These are phyloP conservation scores for Nakazawaea sp. DNA, from an alignment of 805 yeast genomes.

Conservation along the genomic window DNA sequence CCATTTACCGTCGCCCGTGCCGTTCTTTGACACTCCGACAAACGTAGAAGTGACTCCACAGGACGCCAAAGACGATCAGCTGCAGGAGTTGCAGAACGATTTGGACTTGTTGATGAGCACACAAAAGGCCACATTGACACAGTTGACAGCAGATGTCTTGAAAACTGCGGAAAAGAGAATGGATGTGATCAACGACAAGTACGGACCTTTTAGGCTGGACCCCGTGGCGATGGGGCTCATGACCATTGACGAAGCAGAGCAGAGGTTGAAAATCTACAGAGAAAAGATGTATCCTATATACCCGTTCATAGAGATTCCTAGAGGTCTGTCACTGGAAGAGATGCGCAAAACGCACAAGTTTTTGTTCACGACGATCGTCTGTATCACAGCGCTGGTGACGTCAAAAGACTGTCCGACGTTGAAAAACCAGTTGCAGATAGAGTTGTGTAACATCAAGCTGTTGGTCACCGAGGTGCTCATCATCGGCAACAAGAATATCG, in stretches of 20 bases:
- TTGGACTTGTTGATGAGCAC: conserved; percentile 28
- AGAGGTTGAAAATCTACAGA: conserved; percentile 45
- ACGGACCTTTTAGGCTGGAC: conserved; percentile 28
- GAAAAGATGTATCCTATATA: conserved; percentile 35
- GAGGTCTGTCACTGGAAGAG: conserved; percentile 33
- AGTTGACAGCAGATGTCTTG: conserved; percentile 39
- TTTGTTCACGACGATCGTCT: conserved; percentile 58
- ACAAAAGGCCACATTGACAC: conserved; percentile 27
- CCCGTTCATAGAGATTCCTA: conserved; percentile 54
- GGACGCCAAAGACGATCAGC: conserved; percentile 14
- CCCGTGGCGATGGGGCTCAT: conserved; percentile 53
- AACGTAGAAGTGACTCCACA: conserved; percentile 5
- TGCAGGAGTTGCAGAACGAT: conserved; percentile 34
- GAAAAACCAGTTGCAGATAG: conserved; percentile 39
- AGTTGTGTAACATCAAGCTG: conserved; percentile 44
- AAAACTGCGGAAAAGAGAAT: conserved; percentile 35
- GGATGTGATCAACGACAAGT: conserved; percentile 20
- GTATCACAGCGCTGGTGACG: conserved; percentile 45
- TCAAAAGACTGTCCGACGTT: conserved; percentile 19
- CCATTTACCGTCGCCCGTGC: neutral
- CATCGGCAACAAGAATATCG: conserved; percentile 64
- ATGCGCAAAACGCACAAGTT: conserved; percentile 50
- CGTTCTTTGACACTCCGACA: conserved; percentile 2
- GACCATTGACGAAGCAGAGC: conserved; percentile 50
- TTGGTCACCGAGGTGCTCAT: conserved; percentile 55